phyloP scores from a whole-genome alignment of 331 rosid species.

The Quercus lobata region DNA sequence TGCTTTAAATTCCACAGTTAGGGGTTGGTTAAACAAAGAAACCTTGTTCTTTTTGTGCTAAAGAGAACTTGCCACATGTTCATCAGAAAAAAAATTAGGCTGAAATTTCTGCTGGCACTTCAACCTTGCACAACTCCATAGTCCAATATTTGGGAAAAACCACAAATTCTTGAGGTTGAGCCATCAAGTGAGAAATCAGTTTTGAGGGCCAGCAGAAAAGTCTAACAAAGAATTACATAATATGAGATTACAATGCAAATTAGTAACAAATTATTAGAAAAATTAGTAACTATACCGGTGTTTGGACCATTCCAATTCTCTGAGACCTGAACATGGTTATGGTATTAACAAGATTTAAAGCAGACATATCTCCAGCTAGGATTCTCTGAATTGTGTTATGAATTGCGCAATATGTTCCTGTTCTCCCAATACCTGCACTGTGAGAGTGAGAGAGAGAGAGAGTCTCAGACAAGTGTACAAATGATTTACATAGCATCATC shows the following conservation, averaged over 20 bases:
- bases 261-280: slow-evolving; percentile 2
- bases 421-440: slow-evolving; percentile 99
- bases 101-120: not conserved
- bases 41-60: not conserved
- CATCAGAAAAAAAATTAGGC: not conserved
- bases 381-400: slow-evolving; percentile 92
- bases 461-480: slow-evolving; percentile 38
- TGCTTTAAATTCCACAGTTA: not conserved
- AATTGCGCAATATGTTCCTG: slow-evolving; percentile 89
- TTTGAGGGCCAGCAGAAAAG: slow-evolving; percentile 12
- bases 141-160: not conserved
- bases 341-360: slow-evolving; percentile 69
- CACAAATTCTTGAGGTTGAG: not conserved
- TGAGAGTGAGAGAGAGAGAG: slow-evolving; percentile 29
- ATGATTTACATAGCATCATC: slow-evolving; percentile 3
- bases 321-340: slow-evolving; percentile 76
- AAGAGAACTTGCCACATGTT: not conserved
- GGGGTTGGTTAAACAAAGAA: not conserved
- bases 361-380: slow-evolving; percentile 86
- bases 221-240: not conserved
- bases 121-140: not conserved
- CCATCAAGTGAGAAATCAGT: not conserved
- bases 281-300: slow-evolving; percentile 50
- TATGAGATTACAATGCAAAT: slow-evolving; percentile 13
- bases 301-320: slow-evolving; percentile 98